Evolutionary conservation across 2,329 filamentous ascomycete genomes (phyloP), one percentile per base, ranked within the genome.

Genomic region (Fusarium sp.): DNA sequence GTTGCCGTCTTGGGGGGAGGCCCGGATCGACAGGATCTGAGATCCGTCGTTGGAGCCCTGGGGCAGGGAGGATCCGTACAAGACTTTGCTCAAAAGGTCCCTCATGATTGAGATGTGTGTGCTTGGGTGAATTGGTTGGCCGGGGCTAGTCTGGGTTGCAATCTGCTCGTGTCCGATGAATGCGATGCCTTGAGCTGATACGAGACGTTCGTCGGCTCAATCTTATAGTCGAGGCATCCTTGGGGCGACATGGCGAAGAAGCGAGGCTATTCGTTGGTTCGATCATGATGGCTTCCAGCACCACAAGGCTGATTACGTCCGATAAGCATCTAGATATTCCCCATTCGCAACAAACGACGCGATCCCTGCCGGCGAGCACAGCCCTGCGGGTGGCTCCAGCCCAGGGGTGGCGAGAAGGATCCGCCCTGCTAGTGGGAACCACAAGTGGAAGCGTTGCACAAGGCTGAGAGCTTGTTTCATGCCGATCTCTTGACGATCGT

Each of bases 11-110:
- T 63, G 28, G 2, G 57, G 34, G 13, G 67, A 55, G 12, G 62
- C 58, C 4, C 66, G 48, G 41, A 72, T 23, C n/a, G 55, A 31
- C 31, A 71, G 62, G 15, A 62, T 12, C 28, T 66, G 74, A 3
- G 63, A 46, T 9, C 18, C 46, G 16, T 65, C 18, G 44, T 51
- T 53, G 41, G 64, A 27, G 12, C 51, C 57, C 48, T 70, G 39
- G 60, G 62, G 50, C 39, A 36, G 16, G 1, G 66, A 52, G 30
- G 57, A 68, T 6, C 53, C 55, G 7, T 68, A 56, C 7, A 72
- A 41, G 13, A 74, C 37, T 36, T 65, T 68, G 2, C 64, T 62
- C 16, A 74, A 46, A 16, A 71, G 60, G 50, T 62, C 62, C 16
- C 28, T 64, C 58, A 68, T 66, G 39, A 16, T 43, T 41, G 12